Evolutionary conservation across 805 yeast genomes (phyloP).

Genomic region (Candida wancherniae): DNA sequence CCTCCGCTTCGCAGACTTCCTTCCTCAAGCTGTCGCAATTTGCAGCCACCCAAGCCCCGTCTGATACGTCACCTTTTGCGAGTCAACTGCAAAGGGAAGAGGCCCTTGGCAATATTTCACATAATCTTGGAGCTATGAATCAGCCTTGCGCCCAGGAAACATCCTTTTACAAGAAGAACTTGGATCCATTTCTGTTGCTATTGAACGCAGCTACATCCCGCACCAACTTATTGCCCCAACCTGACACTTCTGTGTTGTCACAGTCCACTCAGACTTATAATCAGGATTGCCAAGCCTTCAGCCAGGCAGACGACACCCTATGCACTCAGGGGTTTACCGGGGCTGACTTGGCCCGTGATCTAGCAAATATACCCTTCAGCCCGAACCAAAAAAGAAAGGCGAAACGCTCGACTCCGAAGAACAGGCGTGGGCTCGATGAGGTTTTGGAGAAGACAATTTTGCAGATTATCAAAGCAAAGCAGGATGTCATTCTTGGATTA

Average conservation of each 20-base stretch:
- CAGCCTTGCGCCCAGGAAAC: too few species aligned
- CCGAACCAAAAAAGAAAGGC: conserved; percentile 2
- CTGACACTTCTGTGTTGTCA: conserved; percentile 8
- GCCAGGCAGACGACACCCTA: conserved; percentile 1
- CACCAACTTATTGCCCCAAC: conserved; percentile 1
- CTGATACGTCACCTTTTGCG: too few species aligned
- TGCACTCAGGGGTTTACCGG: conserved; percentile 1
- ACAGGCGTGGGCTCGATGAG: conserved; percentile 2
- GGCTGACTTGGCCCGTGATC: conserved; percentile 4
- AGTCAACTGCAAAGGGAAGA: too few species aligned
- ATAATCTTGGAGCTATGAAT: too few species aligned
- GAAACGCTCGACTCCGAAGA: conserved; percentile 1
- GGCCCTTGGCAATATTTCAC: too few species aligned
- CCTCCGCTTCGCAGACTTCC: too few species aligned
- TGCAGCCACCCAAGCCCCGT: conserved; percentile 2
- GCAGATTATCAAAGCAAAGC: conserved; percentile 5
- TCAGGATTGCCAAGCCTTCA: background rate
- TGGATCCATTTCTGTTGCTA: conserved; percentile 6
- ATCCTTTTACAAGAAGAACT: too few species aligned
- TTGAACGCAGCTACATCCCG: conserved; percentile 5
- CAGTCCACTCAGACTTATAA: conserved; percentile 10
- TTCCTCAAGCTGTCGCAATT: conserved; percentile 8
- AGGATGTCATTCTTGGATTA: conserved; percentile 4
- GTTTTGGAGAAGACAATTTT: conserved; percentile 6
- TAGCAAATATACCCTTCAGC: conserved; percentile 6